phyloP scores from a whole-genome alignment of 306 rosid species.

The Prunus mongolica region DNA sequence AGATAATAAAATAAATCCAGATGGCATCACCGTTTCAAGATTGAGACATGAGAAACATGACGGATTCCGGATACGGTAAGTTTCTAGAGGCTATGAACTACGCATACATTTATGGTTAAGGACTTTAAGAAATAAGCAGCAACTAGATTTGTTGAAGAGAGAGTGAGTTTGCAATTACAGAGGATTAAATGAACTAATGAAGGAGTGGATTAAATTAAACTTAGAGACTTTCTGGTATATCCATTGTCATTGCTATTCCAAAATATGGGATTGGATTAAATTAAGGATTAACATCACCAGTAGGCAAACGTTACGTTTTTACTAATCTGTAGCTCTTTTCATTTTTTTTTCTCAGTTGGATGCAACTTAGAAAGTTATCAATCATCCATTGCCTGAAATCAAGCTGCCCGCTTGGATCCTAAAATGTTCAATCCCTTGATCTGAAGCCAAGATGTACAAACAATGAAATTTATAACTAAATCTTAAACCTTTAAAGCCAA shows the following conservation, averaged over 20 bases:
- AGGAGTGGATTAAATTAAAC: neutral
- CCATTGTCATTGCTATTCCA: neutral
- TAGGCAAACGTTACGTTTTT: neutral
- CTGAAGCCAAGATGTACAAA: slow-evolving; percentile 3
- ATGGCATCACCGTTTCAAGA: neutral
- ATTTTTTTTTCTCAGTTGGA: slow-evolving; percentile 12
- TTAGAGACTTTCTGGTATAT: neutral
- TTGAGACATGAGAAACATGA: neutral
- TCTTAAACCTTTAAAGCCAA: slow-evolving; percentile 1
- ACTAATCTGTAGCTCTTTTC: neutral
- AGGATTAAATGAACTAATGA: neutral
- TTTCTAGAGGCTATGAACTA: neutral
- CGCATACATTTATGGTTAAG: neutral
- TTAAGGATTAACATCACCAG: neutral
- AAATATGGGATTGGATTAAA: neutral
- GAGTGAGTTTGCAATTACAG: neutral
- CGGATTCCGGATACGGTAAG: neutral
- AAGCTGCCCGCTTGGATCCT: neutral
- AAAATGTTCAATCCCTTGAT: neutral
- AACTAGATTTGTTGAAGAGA: neutral
- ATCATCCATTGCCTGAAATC: neutral
- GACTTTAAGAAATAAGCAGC: neutral
- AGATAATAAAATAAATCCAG: neutral
- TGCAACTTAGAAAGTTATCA: neutral
- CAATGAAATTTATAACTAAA: slow-evolving; percentile 8